These are phyloP conservation scores for Schwanniomyces etchellsii DNA, from an alignment of 1,139 yeast species.

Conservation along the genomic window DNA sequence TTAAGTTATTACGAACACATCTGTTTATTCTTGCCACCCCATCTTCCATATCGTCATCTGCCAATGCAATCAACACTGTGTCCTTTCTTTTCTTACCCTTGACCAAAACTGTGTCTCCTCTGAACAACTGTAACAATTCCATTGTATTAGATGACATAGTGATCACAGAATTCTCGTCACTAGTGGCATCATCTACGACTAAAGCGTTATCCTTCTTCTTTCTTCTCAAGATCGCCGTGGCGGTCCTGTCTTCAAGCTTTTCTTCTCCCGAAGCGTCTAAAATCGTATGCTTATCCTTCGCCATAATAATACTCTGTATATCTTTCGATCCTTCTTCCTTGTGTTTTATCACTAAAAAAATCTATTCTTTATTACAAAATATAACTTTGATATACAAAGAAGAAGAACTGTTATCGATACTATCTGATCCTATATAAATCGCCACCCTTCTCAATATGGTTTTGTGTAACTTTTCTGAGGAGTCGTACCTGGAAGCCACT, in stretches of 20 bases:
- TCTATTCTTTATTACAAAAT: background rate
- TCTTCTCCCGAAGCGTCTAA: constrained; percentile 43
- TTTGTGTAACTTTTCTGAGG: constrained; percentile 7
- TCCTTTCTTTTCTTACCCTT: constrained; percentile 98
- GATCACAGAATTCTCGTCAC: constrained; percentile 94
- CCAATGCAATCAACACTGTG: constrained; percentile 92
- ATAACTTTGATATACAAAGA: background rate
- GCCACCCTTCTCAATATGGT: constrained; percentile 4
- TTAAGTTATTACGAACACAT: constrained; percentile 90
- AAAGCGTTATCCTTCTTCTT: constrained; percentile 97
- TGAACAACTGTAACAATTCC: constrained; percentile 90
- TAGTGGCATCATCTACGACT: constrained; percentile 93
- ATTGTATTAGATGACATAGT: constrained; percentile 92
- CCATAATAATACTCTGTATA: constrained; percentile 18
- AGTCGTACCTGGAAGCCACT: background rate
- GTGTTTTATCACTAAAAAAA: too few relatives aligned
- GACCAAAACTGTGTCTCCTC: constrained; percentile 96
- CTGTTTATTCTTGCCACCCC: constrained; percentile 94
- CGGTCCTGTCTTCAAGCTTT: constrained; percentile 72
- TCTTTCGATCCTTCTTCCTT: too few relatives aligned
- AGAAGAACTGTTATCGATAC: too few relatives aligned
- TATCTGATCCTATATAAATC: too few relatives aligned
- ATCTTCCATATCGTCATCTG: constrained; percentile 95
- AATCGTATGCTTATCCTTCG: constrained; percentile 33
- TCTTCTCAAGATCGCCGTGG: constrained; percentile 94